phyloP scores from a whole-genome alignment of 225 moss, liverwort and hornwort species.

The Thuidium tamariscinum region DNA sequence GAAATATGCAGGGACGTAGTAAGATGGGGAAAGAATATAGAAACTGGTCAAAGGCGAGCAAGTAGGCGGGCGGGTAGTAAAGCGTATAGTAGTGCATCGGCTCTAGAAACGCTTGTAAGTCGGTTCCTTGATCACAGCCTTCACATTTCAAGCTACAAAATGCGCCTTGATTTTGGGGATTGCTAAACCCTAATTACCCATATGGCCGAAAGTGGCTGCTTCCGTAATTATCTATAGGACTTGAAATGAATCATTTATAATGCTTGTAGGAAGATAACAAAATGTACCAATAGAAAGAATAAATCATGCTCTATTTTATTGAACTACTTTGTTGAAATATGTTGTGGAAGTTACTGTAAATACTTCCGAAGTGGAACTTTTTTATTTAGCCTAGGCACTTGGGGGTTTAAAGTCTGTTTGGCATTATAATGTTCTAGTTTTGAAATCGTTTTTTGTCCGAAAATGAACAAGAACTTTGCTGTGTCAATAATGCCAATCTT shows the following conservation, averaged over 20 bases:
- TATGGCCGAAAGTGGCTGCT: neutral
- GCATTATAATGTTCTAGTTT: neutral
- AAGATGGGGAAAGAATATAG: constrained; percentile 91
- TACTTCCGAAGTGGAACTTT: neutral
- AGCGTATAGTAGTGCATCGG: constrained; percentile 81
- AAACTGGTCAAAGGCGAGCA: constrained; percentile 81
- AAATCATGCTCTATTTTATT: neutral
- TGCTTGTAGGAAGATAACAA: neutral
- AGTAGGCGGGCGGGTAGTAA: constrained; percentile 73
- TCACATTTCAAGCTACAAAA: neutral
- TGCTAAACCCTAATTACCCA: neutral
- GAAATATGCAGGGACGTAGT: constrained; percentile 55
- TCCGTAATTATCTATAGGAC: neutral
- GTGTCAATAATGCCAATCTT: neutral
- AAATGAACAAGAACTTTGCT: neutral
- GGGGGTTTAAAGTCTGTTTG: neutral
- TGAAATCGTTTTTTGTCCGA: neutral
- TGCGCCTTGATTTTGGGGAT: neutral
- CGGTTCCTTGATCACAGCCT: neutral
- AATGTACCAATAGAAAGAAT: too few relatives aligned
- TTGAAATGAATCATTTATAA: neutral
- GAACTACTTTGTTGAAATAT: neutral
- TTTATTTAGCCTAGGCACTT: neutral
- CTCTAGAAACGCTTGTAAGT: constrained; percentile 89
- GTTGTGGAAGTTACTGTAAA: neutral